Evolutionary conservation across 768 basidiomycete genomes (phyloP).

Genomic region (Inosperma sp.): DNA sequence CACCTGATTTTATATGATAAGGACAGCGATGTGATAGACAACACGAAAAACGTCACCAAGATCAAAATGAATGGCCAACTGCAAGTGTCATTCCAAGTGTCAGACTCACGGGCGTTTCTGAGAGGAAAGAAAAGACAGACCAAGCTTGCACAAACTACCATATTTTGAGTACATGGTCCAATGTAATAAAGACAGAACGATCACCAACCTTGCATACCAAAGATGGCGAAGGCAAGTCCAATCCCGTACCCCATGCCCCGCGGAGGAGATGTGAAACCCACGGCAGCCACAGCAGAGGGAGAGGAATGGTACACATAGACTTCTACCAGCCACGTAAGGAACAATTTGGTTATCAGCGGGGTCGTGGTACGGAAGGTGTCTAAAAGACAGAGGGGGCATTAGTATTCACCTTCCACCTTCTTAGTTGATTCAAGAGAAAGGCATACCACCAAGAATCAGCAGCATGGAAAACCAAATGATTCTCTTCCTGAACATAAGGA

Average conservation of each 20-base stretch:
- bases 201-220: conserved; percentile 53
- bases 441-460: conserved; percentile 40
- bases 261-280: conserved; percentile 33
- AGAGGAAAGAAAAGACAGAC: conserved; percentile 21
- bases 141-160: conserved; percentile 38
- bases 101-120: neutral
- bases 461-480: conserved; percentile 48
- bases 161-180: neutral
- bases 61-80: conserved; percentile 45
- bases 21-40: neutral
- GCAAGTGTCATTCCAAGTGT: neutral
- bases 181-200: neutral
- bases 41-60: conserved; percentile 28
- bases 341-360: conserved; percentile 53
- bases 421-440: neutral
- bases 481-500: conserved; percentile 41
- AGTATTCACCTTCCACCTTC: no score
- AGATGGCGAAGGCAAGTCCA: conserved; percentile 53
- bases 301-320: conserved; percentile 41
- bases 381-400: neutral
- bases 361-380: conserved; percentile 50
- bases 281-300: conserved; percentile 27
- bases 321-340: conserved; percentile 54
- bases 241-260: conserved; percentile 56
- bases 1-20: conserved; percentile 23